Percentiles rank a stretch among this genome's conserved stretches.
These are phyloP conservation scores for Anaeromyces robustus DNA, from an alignment of 192 early-diverging fungal species.

Conservation along the genomic window DNA sequence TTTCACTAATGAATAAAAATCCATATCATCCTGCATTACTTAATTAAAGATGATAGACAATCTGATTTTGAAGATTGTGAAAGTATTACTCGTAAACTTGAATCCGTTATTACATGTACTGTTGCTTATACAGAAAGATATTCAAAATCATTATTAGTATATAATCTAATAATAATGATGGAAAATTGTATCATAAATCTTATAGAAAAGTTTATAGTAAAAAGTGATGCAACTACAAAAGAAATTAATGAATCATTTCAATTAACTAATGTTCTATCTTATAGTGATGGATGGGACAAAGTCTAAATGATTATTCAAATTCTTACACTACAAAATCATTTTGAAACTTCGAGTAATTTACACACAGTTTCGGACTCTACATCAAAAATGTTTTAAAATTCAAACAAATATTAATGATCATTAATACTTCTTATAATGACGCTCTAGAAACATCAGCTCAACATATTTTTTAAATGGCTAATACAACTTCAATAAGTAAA, in stretches of 20 bases:
- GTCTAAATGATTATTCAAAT: too few relatives aligned
- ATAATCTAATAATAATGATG: background rate
- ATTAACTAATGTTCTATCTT: background rate
- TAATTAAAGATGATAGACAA: background rate
- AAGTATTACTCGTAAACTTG: background rate
- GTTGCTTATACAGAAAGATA: background rate
- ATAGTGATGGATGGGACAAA: background rate
- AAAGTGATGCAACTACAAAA: background rate
- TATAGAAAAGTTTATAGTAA: background rate
- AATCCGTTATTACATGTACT: background rate
- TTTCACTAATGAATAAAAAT: too few relatives aligned
- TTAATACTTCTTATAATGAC: too few relatives aligned
- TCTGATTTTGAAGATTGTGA: background rate
- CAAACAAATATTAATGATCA: too few relatives aligned
- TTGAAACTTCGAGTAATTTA: too few relatives aligned
- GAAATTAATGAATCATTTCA: background rate
- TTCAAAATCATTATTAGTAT: background rate
- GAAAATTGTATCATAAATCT: background rate
- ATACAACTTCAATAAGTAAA: too few relatives aligned
- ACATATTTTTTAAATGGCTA: too few relatives aligned
- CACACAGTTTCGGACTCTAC: too few relatives aligned
- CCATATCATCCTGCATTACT: background rate
- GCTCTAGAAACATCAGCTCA: too few relatives aligned
- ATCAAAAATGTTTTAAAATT: too few relatives aligned
- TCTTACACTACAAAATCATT: background rate